Conservation (phyloP, 2,329 filamentous ascomycete genomes). For the Colletotrichum sp. region DNA sequence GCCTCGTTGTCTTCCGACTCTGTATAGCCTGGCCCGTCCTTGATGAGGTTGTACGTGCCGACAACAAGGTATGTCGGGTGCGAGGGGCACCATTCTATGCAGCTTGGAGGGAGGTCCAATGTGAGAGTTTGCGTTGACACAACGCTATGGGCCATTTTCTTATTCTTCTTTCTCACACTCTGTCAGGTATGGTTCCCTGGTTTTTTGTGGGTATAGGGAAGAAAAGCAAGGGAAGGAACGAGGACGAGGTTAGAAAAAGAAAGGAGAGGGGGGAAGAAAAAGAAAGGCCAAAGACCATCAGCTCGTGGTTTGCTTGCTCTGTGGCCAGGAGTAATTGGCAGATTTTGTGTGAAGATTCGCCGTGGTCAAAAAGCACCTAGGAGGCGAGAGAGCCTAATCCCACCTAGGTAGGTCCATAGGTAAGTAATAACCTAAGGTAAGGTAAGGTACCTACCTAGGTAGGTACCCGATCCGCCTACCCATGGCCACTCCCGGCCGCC, state of each 20-base stretch:
- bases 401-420: neutral
- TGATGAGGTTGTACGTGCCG: constrained; percentile 82
- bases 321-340: neutral
- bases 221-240: neutral
- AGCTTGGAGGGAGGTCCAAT: constrained; percentile 76
- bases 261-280: neutral
- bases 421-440: too few species aligned
- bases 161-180: neutral
- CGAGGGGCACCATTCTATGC: constrained; percentile 74
- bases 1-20: neutral
- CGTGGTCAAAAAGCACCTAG: neutral
- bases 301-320: neutral
- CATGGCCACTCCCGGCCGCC: neutral
- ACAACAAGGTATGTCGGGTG: constrained; percentile 73
- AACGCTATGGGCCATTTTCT: constrained; percentile 25
- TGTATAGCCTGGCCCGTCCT: constrained; percentile 32
- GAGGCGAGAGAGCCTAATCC: neutral
- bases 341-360: neutral
- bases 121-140: constrained; percentile 52
- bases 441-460: neutral
- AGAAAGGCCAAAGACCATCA: neutral
- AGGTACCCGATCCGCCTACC: neutral
- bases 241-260: neutral
- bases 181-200: neutral
- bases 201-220: neutral